Conservation (phyloP, 495 filamentous ascomycete species). For the Podospora anserina region DNA sequence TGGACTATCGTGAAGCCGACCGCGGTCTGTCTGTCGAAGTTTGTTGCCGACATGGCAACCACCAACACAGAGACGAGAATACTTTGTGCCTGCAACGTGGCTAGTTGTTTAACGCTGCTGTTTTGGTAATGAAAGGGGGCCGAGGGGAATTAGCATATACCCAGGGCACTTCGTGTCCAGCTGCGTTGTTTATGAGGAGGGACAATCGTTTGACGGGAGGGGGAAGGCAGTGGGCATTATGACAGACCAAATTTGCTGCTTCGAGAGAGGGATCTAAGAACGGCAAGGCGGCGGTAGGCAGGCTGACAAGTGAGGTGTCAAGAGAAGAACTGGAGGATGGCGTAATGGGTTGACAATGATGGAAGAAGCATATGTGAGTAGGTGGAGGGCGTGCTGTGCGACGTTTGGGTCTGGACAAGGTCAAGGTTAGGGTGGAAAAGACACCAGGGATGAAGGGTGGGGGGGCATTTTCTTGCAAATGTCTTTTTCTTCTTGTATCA, state of each 20-base stretch:
- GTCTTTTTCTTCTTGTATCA: not conserved
- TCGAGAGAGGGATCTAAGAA: not conserved
- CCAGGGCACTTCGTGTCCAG: not conserved
- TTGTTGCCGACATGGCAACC: not conserved
- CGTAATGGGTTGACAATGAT: not conserved
- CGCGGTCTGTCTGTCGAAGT: not conserved
- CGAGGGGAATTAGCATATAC: not conserved
- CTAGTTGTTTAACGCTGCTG: not conserved
- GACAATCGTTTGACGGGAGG: not conserved
- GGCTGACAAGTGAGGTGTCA: no score
- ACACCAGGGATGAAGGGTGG: not conserved
- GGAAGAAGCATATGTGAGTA: not conserved
- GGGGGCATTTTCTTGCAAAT: not conserved
- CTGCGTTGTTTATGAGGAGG: not conserved
- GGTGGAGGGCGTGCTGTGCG: not conserved
- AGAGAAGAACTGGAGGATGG: not conserved
- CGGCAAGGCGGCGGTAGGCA: no score
- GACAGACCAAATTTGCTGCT: not conserved
- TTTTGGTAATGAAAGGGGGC: not conserved
- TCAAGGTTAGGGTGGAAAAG: not conserved
- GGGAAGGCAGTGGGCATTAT: not conserved
- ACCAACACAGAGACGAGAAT: not conserved
- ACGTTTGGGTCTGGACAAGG: not conserved
- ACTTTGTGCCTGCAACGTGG: not conserved
- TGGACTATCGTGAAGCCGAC: not conserved